phyloP scores from a whole-genome alignment of 805 yeast genomes.

The Pichia ethanolica region DNA sequence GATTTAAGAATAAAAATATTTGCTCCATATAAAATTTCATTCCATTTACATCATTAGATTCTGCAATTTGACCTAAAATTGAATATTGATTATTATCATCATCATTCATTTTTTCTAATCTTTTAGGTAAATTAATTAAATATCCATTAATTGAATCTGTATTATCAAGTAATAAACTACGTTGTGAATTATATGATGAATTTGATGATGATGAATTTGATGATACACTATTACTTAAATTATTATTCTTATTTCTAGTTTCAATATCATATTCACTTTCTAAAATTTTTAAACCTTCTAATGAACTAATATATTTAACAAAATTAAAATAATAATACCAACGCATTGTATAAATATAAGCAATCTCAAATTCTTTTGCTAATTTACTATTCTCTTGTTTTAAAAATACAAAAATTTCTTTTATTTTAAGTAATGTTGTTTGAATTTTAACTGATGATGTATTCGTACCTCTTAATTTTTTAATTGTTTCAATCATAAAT shows the following conservation, averaged over 20 bases:
- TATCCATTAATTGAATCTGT: constrained; percentile 43
- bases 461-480: constrained; percentile 56
- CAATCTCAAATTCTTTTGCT: constrained; percentile 66
- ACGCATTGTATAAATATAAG: constrained; percentile 80
- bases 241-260: neutral
- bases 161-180: constrained; percentile 2
- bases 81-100: constrained; percentile 50
- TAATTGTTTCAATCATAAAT: constrained; percentile 56
- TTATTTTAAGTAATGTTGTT: constrained; percentile 51
- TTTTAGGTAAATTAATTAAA: constrained; percentile 44
- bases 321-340: constrained; percentile 88
- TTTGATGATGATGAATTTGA: too few relatives aligned
- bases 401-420: constrained; percentile 55
- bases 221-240: neutral
- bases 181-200: neutral
- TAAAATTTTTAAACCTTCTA: constrained; percentile 54
- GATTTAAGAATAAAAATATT: constrained; percentile 62
- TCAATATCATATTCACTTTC: constrained; percentile 18
- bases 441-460: constrained; percentile 72
- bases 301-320: constrained; percentile 63
- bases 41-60: constrained; percentile 43
- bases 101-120: constrained; percentile 45
- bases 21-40: constrained; percentile 63
- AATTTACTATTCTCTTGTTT: constrained; percentile 47
- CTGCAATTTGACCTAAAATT: constrained; percentile 80